Evolutionary conservation across 1,284 basidiomycete genomes (phyloP).

Genomic region (Heterobasidion occidentale): DNA sequence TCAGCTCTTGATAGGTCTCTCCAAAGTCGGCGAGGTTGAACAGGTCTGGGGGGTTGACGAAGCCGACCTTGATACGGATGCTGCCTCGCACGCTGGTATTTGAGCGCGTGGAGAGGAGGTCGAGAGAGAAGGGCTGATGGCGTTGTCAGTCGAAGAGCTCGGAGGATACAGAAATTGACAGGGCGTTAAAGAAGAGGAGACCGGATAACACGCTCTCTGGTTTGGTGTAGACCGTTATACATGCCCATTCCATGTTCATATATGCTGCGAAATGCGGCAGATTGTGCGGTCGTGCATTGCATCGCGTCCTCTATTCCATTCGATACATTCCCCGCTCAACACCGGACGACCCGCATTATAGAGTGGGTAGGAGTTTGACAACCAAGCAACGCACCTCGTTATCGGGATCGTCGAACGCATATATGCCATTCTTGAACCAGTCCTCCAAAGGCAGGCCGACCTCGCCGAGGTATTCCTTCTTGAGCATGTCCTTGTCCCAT

Average conservation of each 20-base stretch:
- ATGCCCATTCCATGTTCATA: not conserved
- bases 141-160: not conserved
- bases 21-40: conserved; percentile 33
- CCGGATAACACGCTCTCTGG: not conserved
- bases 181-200: conserved; percentile 1
- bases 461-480: conserved; percentile 94
- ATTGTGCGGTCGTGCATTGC: no score
- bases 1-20: conserved; percentile 58
- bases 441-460: conserved; percentile 67
- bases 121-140: conserved; percentile 42
- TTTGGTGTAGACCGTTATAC: not conserved
- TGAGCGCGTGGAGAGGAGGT: conserved; percentile 60
- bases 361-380: no score
- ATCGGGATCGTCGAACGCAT: conserved; percentile 45
- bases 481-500: conserved; percentile 89
- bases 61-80: conserved; percentile 73
- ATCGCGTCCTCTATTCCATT: no score
- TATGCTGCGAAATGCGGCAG: no score
- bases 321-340: not conserved
- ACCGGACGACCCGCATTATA: no score
- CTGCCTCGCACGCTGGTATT: conserved; percentile 53
- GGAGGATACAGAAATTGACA: not conserved
- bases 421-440: conserved; percentile 64
- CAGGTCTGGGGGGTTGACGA: conserved; percentile 43
- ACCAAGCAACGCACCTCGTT: conserved; percentile 40